Evolutionary conservation across 352 stramenopile genomes (phyloP).

Genomic region (Pilasporangium apinafurcum): DNA sequence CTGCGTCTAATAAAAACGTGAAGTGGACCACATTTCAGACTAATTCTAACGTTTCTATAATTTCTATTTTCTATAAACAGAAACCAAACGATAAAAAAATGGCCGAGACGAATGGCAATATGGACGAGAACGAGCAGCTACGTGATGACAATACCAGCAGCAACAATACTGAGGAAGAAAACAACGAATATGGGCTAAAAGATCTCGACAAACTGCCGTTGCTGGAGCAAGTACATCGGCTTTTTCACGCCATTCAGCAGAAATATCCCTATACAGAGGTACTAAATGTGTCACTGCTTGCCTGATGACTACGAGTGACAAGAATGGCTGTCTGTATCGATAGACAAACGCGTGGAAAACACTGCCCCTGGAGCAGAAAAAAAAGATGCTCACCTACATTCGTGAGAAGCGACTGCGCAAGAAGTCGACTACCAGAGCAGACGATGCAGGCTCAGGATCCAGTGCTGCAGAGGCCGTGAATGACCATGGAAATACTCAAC

Average conservation of each 20-base stretch:
- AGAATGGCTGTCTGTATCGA: neutral
- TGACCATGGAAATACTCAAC: neutral
- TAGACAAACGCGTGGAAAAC: constrained; percentile 73
- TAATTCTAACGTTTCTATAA: too few relatives aligned
- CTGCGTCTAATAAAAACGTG: too few relatives aligned
- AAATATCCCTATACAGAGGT: constrained; percentile 83
- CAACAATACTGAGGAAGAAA: constrained; percentile 6
- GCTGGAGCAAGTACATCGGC: constrained; percentile 77
- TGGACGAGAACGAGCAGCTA: neutral
- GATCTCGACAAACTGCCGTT: constrained; percentile 62
- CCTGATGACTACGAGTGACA: neutral
- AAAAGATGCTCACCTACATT: constrained; percentile 79
- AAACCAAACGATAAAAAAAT: too few relatives aligned
- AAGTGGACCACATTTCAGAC: too few relatives aligned
- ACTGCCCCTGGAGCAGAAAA: constrained; percentile 72
- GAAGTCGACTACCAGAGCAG: constrained; percentile 5
- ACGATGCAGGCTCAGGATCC: neutral
- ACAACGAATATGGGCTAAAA: constrained; percentile 66
- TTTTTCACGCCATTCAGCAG: constrained; percentile 80
- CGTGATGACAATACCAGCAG: neutral
- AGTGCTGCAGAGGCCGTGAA: neutral
- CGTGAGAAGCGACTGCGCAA: constrained; percentile 45
- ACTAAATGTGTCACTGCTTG: neutral
- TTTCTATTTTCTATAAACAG: too few relatives aligned
- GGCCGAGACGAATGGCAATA: too few relatives aligned